Evolutionary conservation across 163 green algal species (phyloP).

Genomic region (Chlorella variabilis): DNA sequence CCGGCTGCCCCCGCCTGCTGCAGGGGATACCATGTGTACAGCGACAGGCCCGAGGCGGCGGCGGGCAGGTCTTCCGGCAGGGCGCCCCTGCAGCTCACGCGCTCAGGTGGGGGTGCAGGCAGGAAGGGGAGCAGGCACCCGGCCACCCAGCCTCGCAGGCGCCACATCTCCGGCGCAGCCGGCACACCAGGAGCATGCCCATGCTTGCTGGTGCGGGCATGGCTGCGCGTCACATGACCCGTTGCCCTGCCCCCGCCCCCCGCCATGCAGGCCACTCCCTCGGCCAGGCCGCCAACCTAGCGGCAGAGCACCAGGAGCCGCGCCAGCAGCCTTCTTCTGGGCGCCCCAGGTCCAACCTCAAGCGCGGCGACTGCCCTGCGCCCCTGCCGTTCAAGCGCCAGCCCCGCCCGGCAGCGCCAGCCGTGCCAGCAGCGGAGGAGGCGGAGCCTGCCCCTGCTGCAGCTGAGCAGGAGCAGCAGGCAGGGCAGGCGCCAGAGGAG

Average conservation of each 20-base stretch:
- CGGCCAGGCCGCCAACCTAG: too few species aligned
- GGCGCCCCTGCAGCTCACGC: background rate
- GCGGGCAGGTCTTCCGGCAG: background rate
- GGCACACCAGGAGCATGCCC: too few species aligned
- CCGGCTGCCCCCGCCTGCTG: background rate
- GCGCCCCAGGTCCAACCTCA: background rate
- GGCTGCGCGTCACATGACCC: too few species aligned
- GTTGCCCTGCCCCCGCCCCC: too few species aligned
- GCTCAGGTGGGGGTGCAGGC: conserved; percentile 21
- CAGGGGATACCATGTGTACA: conserved; percentile 15
- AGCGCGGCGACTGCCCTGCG: background rate
- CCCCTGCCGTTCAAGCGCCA: background rate
- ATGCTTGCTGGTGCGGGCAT: too few species aligned
- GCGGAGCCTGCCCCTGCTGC: background rate
- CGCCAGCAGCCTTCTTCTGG: background rate
- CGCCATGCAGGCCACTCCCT: too few species aligned
- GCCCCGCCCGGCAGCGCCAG: background rate
- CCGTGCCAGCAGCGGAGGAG: background rate
- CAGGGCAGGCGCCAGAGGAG: too few species aligned
- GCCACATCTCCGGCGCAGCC: too few species aligned
- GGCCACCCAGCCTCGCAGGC: too few species aligned
- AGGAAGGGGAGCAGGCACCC: too few species aligned
- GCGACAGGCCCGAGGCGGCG: background rate
- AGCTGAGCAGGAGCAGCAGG: background rate
- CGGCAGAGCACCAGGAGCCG: background rate